Evolutionary conservation across 2,329 filamentous ascomycete genomes (phyloP).

Genomic region (Hypoxylon sp.): DNA sequence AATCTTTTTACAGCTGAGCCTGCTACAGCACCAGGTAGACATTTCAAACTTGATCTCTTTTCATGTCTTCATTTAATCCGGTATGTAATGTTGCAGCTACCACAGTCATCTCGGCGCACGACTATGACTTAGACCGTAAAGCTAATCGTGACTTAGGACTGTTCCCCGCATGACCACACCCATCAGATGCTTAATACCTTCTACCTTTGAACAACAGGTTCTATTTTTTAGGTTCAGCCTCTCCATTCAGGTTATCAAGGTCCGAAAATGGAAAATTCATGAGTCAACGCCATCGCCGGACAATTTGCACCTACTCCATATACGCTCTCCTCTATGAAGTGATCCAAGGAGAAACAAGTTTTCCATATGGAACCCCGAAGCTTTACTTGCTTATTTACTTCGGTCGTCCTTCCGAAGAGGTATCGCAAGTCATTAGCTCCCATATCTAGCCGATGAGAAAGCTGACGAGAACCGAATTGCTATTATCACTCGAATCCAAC

Average conservation of each 20-base stretch:
- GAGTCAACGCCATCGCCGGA: not conserved
- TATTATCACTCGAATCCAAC: not conserved
- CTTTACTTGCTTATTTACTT: not conserved
- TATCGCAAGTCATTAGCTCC: not conserved
- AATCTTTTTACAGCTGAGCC: constrained; percentile 7
- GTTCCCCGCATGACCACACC: constrained; percentile 10
- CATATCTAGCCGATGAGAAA: not conserved
- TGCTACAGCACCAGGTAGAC: not conserved
- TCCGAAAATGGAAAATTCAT: not conserved
- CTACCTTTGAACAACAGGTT: not conserved
- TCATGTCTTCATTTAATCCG: not conserved
- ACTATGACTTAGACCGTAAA: constrained; percentile 13
- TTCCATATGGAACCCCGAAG: no score
- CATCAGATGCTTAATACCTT: constrained; percentile 1
- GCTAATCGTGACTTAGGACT: constrained; percentile 2
- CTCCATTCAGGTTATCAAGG: not conserved
- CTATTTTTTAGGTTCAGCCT: not conserved
- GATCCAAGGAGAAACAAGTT: not conserved
- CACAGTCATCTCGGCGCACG: not conserved
- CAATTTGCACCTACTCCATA: not conserved
- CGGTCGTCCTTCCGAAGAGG: not conserved
- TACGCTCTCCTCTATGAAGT: not conserved
- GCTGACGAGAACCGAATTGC: not conserved
- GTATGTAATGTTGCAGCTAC: constrained; percentile 2
- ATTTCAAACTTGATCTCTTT: not conserved